Evolutionary conservation across 805 yeast genomes (phyloP).

Genomic region (Starmerella gropengiesseri): DNA sequence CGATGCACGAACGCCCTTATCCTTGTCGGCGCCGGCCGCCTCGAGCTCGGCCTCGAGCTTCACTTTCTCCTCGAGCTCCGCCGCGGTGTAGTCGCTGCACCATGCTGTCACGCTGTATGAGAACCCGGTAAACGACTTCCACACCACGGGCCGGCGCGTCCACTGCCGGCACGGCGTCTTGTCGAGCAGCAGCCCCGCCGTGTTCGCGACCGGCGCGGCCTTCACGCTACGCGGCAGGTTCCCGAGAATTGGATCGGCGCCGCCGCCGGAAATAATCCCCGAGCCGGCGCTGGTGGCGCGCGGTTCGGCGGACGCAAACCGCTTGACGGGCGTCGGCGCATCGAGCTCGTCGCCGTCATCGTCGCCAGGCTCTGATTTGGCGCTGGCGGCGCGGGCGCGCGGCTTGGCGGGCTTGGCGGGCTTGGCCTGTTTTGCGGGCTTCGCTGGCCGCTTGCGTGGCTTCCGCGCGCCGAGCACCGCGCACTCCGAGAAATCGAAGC

Average conservation of each 20-base stretch:
- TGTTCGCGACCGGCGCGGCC: conserved; percentile 28
- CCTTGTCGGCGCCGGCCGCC: neutral
- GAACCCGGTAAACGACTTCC: conserved; percentile 40
- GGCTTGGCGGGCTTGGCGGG: neutral
- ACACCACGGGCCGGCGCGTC: conserved; percentile 32
- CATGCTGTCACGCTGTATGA: conserved; percentile 32
- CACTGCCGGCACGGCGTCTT: conserved; percentile 37
- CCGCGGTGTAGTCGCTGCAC: conserved; percentile 29
- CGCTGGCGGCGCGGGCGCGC: neutral
- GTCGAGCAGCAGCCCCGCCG: conserved; percentile 34
- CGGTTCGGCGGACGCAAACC: conserved; percentile 3
- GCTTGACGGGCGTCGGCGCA: neutral
- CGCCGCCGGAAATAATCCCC: conserved; percentile 8
- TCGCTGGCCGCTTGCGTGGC: conserved; percentile 13
- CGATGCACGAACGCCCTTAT: neutral
- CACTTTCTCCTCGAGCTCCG: conserved; percentile 9
- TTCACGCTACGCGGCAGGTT: conserved; percentile 20
- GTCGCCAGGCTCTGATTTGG: neutral
- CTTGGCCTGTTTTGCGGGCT: conserved; percentile 6
- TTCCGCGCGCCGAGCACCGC: conserved; percentile 6
- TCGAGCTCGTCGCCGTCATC: conserved; percentile 2
- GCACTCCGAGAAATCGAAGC: conserved; percentile 18
- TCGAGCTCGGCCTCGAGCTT: conserved; percentile 7
- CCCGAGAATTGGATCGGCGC: conserved; percentile 20
- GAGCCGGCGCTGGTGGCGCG: conserved; percentile 2